Percentiles rank a stretch among this genome's conserved stretches.
These are phyloP conservation scores for Aspergillus baeticus DNA, from an alignment of 495 filamentous ascomycete species.

Conservation along the genomic window DNA sequence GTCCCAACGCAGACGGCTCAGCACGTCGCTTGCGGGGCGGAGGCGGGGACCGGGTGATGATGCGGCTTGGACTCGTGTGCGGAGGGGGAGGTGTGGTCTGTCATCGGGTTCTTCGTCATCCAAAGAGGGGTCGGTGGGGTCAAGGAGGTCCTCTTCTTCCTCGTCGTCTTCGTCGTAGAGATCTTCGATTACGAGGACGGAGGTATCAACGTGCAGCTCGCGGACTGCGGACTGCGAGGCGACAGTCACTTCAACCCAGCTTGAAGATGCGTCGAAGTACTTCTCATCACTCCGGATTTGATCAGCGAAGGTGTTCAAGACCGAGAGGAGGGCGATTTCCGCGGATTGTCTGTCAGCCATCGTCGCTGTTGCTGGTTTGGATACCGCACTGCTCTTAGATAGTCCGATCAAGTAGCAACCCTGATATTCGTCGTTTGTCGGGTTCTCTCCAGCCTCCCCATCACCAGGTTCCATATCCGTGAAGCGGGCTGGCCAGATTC, in stretches of 20 bases:
- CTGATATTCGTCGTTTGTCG: neutral
- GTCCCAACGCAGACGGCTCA: slow-evolving; percentile 76
- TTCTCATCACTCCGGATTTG: neutral
- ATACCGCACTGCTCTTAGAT: neutral
- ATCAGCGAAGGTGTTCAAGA: neutral
- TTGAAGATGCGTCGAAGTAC: slow-evolving; percentile 2
- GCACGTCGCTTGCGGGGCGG: slow-evolving; percentile 48
- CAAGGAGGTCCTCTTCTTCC: too few relatives aligned
- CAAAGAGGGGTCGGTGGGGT: too few relatives aligned
- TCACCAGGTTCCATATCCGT: neutral
- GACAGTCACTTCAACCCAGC: neutral
- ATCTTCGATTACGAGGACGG: slow-evolving; percentile 4
- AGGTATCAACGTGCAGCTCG: neutral
- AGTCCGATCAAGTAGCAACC: slow-evolving; percentile 6
- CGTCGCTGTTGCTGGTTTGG: neutral
- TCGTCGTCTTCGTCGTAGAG: too few relatives aligned
- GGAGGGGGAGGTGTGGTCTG: slow-evolving; percentile 17
- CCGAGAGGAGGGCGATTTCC: neutral
- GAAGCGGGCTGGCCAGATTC: slow-evolving; percentile 5
- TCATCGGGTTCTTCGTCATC: neutral
- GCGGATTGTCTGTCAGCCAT: neutral
- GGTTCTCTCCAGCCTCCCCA: neutral
- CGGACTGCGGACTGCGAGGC: neutral
- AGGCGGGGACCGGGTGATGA: too few relatives aligned
- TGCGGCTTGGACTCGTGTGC: neutral